Conservation (phyloP, 345 rosid genomes). For the Moricandia arvensis region DNA sequence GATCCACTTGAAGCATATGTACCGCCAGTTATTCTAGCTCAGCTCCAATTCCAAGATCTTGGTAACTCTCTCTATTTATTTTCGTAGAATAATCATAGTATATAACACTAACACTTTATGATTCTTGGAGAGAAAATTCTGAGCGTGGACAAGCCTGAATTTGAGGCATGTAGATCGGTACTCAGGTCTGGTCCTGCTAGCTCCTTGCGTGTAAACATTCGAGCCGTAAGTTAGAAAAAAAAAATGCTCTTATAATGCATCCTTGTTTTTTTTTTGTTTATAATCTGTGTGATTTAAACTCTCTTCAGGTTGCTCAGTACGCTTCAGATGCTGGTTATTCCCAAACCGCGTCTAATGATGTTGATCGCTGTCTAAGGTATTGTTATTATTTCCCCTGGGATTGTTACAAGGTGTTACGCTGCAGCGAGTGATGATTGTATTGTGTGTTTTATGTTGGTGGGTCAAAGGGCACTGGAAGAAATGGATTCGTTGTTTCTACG, state of each 20-base stretch:
- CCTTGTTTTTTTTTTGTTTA: conserved; percentile 37
- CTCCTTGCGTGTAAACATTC: conserved; percentile 68
- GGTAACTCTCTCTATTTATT: conserved; percentile 39
- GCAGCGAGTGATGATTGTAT: neutral
- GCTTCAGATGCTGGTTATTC: conserved; percentile 82
- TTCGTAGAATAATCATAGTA: neutral
- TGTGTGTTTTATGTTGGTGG: neutral
- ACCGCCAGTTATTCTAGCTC: conserved; percentile 76
- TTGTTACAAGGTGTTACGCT: neutral
- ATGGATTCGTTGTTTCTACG: conserved; percentile 68
- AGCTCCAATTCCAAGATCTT: conserved; percentile 67
- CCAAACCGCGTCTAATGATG: conserved; percentile 54
- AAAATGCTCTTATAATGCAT: neutral
- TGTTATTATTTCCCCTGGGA: neutral
- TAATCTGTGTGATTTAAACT: conserved; percentile 41
- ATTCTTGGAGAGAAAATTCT: conserved; percentile 45
- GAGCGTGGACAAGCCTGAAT: conserved; percentile 64
- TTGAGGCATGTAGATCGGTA: conserved; percentile 49
- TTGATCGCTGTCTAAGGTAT: conserved; percentile 80
- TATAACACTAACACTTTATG: neutral
- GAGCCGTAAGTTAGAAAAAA: conserved; percentile 60
- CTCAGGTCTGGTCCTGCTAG: conserved; percentile 82
- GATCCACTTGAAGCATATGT: conserved; percentile 79
- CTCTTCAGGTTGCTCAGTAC: conserved; percentile 74
- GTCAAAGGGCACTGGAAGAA: conserved; percentile 67